Evolutionary conservation across 1,284 basidiomycete species (phyloP), one percentile per base, ranked within the genome.

Genomic region (Austroboletus novae-zelandiae): DNA sequence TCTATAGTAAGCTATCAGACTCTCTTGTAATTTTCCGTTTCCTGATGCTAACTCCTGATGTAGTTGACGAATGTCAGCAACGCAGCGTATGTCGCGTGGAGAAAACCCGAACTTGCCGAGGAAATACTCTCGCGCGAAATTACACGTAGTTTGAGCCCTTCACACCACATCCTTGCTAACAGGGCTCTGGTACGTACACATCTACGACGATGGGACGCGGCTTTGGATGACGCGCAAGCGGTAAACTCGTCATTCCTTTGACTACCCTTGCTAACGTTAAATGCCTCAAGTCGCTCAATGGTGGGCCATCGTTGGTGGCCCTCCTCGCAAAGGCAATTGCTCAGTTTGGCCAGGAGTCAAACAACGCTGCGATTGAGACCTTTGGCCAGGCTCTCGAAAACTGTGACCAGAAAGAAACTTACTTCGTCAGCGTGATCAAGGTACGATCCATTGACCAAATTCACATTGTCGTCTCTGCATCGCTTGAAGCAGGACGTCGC

Each of bases 41-140:
- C 2, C 20, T 23, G 20, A 23, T 5, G 8, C 2, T 5, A 58
- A 50, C 6, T 6, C 27, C 13, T 15, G 11, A 31, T n/a, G 4
- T 11, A 61, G 61, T 43, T 61, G 9, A 64, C 50, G 0, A 35
- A 60, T n/a, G 14, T 64, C 15, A 43, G 40, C 11, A 62, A 48
- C 31, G n/a, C 18, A 1, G 48, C 45, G 4, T 60, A 60, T 43
- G 14, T 51, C 11, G 35, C 40, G 0, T 61, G 56, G 62, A 56
- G 17, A 30, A 36, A 29, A 4, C 43, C 9, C 0, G 45, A 51
- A 2, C 27, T 59, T 4, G 48, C 55, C 5, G 62, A 65, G n/a
- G 27, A 44, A 9, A 43, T 59, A 17, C 25, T 62, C 14, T 62
- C 62, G 3, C 15, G 9, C 14, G 54, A 61, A 30, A 51, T 62